Base-by-base conservation (phyloP, 352 stramenopile species). In the Phytophthora sojae region DNA sequence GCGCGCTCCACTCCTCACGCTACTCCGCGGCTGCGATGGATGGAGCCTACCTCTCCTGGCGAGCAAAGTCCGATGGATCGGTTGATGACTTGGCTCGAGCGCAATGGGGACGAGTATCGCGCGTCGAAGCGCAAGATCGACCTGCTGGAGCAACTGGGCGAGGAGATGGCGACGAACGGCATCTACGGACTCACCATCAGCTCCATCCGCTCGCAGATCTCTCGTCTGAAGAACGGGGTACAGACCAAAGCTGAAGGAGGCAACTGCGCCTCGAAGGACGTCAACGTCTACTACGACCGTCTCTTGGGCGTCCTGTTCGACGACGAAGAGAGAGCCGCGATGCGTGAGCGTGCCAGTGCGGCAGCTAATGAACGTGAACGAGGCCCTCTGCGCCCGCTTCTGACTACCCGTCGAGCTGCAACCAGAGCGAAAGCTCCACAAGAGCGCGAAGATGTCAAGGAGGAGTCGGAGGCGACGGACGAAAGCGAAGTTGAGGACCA, bases 221-320 rank as follows among this genome's bases (percentile, higher is more conserved):
- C 21, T 19, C 67, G 47, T 23, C 47, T 74, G 54, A 74, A 74
- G 37, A 45, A 54, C 2, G 47, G 32, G 17, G 67, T 69, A 6
- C 44, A 52, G 37, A 23, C 17, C 14, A 74, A 60, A 54, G 61
- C 67, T n/a, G 60, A 61, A 57, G 60, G 67, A 6, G 54, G 37
- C 6, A 47, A 51, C 2, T 69, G 51, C 14, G 26, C 23, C 2
- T 57, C 19, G 15, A 53, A 32, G 17, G 67, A 70, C 21, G 47
- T 59, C 15, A 74, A 70, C 26, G 42, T 5, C 17, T 70, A 70
- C 37, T 74, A 58, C 26, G 67, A 74, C 25, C 67, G 67, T 2
- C 61, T 74, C 14, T 47, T 69, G 15, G 2, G 12, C 25, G 11
- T 54, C 6, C 32, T 74, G 35, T 70, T 74, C 49, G 26, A 51